Conservation (phyloP, 2,329 filamentous ascomycete genomes). For the Ophiostoma tasmaniense region DNA sequence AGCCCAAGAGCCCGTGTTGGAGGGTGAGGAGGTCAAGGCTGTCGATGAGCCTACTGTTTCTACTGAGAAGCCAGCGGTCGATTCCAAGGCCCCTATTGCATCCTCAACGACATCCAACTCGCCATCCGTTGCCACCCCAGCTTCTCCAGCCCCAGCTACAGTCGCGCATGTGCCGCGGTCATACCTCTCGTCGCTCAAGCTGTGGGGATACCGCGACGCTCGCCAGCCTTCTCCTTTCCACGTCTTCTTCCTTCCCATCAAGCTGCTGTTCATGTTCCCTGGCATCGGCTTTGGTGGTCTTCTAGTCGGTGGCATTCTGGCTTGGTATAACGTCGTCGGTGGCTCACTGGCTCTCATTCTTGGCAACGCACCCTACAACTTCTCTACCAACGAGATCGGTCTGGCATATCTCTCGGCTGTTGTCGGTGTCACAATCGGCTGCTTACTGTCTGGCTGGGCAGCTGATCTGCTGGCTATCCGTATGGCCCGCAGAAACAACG, state of each 20-base stretch:
- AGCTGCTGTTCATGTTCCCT: slow-evolving; percentile 16
- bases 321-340: slow-evolving; percentile 25
- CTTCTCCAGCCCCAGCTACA: not conserved
- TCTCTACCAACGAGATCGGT: slow-evolving; percentile 20
- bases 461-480: slow-evolving; percentile 22
- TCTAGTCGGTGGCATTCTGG: slow-evolving; percentile 24
- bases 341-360: slow-evolving; percentile 22
- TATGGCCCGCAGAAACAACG: slow-evolving; percentile 34
- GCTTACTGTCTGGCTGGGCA: slow-evolving; percentile 20
- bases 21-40: not conserved
- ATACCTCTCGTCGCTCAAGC: not conserved
- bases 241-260: slow-evolving; percentile 5
- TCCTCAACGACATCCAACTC: not conserved
- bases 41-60: not conserved
- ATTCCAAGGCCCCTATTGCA: not conserved
- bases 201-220: not conserved
- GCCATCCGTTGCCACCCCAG: not conserved
- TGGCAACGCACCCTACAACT: slow-evolving; percentile 22
- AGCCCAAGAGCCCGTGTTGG: not conserved
- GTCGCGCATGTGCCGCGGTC: not conserved
- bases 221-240: slow-evolving; percentile 1
- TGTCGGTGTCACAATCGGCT: slow-evolving; percentile 22
- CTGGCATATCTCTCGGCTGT: slow-evolving; percentile 20
- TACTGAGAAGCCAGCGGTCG: not conserved
- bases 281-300: slow-evolving; percentile 21